Evolutionary conservation across 495 filamentous ascomycete species (phyloP).

Genomic region (Podospora pseudocomata): DNA sequence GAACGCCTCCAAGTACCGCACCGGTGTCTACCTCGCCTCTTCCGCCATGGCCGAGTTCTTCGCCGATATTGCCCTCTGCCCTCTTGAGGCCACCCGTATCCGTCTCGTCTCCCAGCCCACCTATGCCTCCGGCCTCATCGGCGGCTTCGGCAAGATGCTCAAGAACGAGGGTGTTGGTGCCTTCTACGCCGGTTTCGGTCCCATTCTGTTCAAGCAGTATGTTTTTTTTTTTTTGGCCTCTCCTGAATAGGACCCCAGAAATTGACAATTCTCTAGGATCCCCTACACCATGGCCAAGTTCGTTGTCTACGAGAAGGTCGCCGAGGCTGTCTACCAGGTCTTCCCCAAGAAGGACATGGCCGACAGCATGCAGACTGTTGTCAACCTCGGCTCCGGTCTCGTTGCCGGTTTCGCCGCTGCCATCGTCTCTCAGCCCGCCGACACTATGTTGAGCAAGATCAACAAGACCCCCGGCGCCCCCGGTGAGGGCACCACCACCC

Average conservation of each 20-base stretch:
- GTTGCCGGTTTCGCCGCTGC: constrained; percentile 97
- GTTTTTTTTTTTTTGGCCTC: too few relatives aligned
- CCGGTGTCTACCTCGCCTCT: constrained; percentile 83
- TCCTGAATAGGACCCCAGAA: too few relatives aligned
- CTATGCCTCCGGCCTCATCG: constrained; percentile 76
- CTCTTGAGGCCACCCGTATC: constrained; percentile 90
- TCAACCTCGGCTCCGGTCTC: constrained; percentile 94
- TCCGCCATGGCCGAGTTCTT: constrained; percentile 86
- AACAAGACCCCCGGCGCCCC: constrained; percentile 98
- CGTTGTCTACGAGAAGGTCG: constrained; percentile 97
- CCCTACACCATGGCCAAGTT: constrained; percentile 99
- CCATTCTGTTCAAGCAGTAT: constrained; percentile 94
- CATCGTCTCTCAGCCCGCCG: constrained; percentile 93
- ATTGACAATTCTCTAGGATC: constrained; percentile 56
- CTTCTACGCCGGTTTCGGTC: constrained; percentile 94
- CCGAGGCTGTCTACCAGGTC: constrained; percentile 67
- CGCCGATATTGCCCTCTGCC: constrained; percentile 90
- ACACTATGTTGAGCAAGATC: constrained; percentile 99
- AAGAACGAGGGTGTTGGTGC: constrained; percentile 79
- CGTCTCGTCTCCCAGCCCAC: constrained; percentile 89
- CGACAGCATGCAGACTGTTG: constrained; percentile 70
- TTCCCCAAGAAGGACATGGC: constrained; percentile 77
- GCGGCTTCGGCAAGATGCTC: constrained; percentile 81
- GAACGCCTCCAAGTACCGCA: constrained; percentile 79
- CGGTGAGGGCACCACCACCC: constrained; percentile 86